These are phyloP conservation scores for Encephalitozoon hellem DNA, from an alignment of 371 early-diverging fungal species.

Conservation along the genomic window DNA sequence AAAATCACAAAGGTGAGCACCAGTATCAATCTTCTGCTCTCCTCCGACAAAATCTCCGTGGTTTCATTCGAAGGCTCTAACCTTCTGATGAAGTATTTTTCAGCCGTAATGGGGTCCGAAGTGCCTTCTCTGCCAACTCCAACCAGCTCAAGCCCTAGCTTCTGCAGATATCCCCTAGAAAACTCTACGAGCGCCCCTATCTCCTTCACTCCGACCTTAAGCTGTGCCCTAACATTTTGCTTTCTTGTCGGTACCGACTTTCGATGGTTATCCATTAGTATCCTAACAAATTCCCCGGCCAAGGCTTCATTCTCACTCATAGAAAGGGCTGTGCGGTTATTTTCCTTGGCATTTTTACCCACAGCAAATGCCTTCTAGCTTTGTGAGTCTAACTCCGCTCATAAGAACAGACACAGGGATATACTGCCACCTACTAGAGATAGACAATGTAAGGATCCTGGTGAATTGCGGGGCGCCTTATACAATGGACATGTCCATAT, in stretches of 20 bases:
- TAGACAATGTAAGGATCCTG: constrained; percentile 55
- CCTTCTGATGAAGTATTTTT: constrained; percentile 19
- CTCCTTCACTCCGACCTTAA: background rate
- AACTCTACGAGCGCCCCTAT: background rate
- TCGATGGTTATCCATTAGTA: constrained; percentile 5
- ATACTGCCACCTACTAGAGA: constrained; percentile 52
- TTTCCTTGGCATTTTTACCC: background rate
- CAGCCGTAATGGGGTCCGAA: background rate
- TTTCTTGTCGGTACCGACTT: background rate
- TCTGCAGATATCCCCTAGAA: background rate
- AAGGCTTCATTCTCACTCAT: background rate
- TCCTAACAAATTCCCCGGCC: constrained; percentile 16
- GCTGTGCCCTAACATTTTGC: background rate
- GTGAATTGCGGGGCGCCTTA: constrained; percentile 57
- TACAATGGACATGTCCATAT: constrained; percentile 36
- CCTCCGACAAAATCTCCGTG: background rate
- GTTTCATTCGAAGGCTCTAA: background rate
- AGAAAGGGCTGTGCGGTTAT: background rate
- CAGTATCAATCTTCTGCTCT: background rate
- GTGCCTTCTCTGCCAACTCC: constrained; percentile 2
- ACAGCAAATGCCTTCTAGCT: constrained; percentile 4
- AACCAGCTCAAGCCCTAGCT: constrained; percentile 16
- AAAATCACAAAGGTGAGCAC: background rate
- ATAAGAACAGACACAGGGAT: constrained; percentile 15
- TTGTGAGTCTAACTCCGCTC: constrained; percentile 28